Evolutionary conservation across 805 yeast genomes (phyloP).

Genomic region (Metschnikowia lunata): DNA sequence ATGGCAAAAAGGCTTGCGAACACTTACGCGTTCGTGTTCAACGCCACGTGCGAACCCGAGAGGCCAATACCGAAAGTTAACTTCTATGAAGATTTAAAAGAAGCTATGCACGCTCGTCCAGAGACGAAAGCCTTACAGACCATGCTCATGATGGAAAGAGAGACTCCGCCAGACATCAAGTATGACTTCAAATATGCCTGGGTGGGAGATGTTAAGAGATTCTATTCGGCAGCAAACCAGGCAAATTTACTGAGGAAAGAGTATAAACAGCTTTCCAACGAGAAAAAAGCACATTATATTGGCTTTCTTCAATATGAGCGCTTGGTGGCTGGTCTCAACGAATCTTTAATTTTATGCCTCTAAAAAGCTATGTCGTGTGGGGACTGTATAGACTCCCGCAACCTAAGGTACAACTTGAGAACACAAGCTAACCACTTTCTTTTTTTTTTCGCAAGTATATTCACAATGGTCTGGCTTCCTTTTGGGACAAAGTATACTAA

Average conservation of each 20-base stretch:
- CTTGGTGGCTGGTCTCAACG: constrained; percentile 14
- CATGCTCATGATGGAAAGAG: constrained; percentile 14
- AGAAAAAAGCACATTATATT: constrained; percentile 3
- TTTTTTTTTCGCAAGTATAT: no score
- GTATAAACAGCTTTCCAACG: constrained; percentile 1
- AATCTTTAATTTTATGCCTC: constrained; percentile 10
- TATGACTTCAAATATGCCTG: constrained; percentile 12
- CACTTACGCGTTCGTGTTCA: constrained; percentile 17
- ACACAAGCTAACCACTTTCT: no score
- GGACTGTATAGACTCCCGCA: constrained; percentile 3
- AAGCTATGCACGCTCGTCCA: constrained; percentile 3
- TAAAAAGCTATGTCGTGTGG: not conserved
- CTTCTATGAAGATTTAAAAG: constrained; percentile 10
- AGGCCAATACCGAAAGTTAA: constrained; percentile 4
- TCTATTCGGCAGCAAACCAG: constrained; percentile 2
- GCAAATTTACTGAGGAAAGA: constrained; percentile 2
- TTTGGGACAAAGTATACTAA: constrained; percentile 8
- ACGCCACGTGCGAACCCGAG: constrained; percentile 11
- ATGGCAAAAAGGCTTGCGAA: constrained; percentile 12
- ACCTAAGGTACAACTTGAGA: not conserved
- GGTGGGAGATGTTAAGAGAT: constrained; percentile 8
- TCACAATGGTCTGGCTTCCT: constrained; percentile 18
- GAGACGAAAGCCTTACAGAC: constrained; percentile 12
- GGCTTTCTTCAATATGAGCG: constrained; percentile 15
- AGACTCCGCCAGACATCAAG: constrained; percentile 7